These are phyloP conservation scores for Polygonum aviculare DNA, from an alignment of 148 eudicot species.

Conservation along the genomic window DNA sequence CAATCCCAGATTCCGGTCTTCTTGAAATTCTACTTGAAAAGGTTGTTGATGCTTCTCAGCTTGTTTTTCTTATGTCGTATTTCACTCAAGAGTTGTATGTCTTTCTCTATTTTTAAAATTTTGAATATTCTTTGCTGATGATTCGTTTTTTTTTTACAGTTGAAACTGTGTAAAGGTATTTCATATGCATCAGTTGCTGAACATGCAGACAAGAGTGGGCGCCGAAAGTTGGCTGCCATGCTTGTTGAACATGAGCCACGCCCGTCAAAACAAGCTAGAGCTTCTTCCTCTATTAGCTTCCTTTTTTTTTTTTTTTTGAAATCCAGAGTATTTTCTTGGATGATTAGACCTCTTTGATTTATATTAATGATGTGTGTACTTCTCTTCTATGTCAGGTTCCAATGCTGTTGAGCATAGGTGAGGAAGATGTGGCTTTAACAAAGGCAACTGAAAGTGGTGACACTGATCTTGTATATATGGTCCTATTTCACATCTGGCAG, in stretches of 20 bases:
- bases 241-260: slow-evolving; percentile 95
- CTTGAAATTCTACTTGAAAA: slow-evolving; percentile 75
- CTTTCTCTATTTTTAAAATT: neutral
- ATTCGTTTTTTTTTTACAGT: slow-evolving; percentile 32
- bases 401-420: slow-evolving; percentile 83
- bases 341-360: neutral
- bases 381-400: slow-evolving; percentile 57
- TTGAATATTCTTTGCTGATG: slow-evolving; percentile 1
- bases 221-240: slow-evolving; percentile 91
- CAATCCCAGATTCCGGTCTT: slow-evolving; percentile 73
- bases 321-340: neutral
- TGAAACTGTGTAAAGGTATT: slow-evolving; percentile 83
- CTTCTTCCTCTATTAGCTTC: neutral
- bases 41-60: slow-evolving; percentile 25
- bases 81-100: neutral
- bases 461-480: slow-evolving; percentile 94
- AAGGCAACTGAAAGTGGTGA: slow-evolving; percentile 97
- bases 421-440: slow-evolving; percentile 80
- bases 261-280: slow-evolving; percentile 77
- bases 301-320: neutral
- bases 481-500: slow-evolving; percentile 80
- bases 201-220: slow-evolving; percentile 88
- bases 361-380: neutral
- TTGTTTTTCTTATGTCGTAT: slow-evolving; percentile 10
- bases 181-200: slow-evolving; percentile 98